Base-by-base conservation (phyloP, 345 rosid genomes). In the Carallia pectinifolia region DNA sequence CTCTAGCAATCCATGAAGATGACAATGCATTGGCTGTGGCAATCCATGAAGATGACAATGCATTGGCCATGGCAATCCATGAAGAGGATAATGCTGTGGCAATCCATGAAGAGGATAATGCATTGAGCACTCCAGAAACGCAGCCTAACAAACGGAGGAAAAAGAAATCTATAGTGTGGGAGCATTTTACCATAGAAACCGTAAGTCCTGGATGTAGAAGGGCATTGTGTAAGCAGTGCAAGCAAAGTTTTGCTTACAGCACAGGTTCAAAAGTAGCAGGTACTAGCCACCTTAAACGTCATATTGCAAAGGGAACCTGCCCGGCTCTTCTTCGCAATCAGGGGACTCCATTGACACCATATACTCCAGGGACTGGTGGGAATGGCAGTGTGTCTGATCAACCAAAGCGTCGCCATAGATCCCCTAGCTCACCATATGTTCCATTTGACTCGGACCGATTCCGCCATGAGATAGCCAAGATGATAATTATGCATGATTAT, bases 211-310 rank as follows among this genome's bases (percentile, higher is more conserved):
- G 84, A 60, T 85, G 93, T 77, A 86, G 95, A 79, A 86, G 98
- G 71, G 98, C 96, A 40, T 85, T 77, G 74, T 94, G 98, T 82
- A 94, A 91, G 65, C 92, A 84, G 66, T 94, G 98, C 89, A 94
- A 87, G 70, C 96, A 91, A 81, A 94, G 95, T 75, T 94, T 94
- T 83, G 97, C 97, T n/a, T 94, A 94, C 65, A 91, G 98, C 80
- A 90, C 88, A 1, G 98, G 98, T 65, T 78, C 89, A 1, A 91
- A 94, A 77, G 98, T 94, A 5, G 96, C 97, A 64, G 97, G 98
- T 16, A 94, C 98, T 48, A 91, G 97, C 76, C 98, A 91, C 79
- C 96, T 91, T 53, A 91, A 94, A 64, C 96, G 98, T 34, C 95
- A 91, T 78, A 88, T 94, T 65, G 93, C 88, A 6, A 94, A 90